Base-by-base conservation (phyloP, 345 rosid species). In the Raphanus raphanistrum region DNA sequence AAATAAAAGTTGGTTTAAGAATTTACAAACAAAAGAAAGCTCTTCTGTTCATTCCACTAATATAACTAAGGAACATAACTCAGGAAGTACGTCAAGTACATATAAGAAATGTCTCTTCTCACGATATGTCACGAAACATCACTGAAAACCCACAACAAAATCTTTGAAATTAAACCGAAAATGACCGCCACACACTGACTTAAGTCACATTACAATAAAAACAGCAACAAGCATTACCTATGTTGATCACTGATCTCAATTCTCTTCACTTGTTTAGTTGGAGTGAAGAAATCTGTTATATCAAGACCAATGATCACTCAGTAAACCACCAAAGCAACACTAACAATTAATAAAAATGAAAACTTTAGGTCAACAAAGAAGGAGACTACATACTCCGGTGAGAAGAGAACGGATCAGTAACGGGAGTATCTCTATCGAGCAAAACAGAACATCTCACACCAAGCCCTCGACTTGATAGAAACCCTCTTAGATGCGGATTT, bases 181-280 rank as follows among this genome's bases (percentile, higher is more conserved):
- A 28, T 9, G 48, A 41, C 48, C 48, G 9, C 48, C 13, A 41
- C 48, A 41, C 4, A 41, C 9, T 50, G 12, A 54, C 41, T 55
- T 58, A 17, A 50, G 9, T 62, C 57, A 32, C 61, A 33, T 76
- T 69, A 69, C 69, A 69, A 33, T 29, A 48, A 41, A 41, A 64
- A 41, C 58, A 50, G 33, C 13, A 71, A 64, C 0, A 10, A 68
- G 13, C n/a, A 36, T 71, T 79, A 91, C 97, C 93, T 93, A 81
- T 89, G 98, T 62, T 85, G 88, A 81, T 89, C 98, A 86, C 52
- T 86, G 28, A 84, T 67, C 82, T 84, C 90, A 72, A 93, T 89
- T 81, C 82, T 86, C 90, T 88, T 81, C 71, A 82, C 76, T 75
- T 84, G 93, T 82, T 93, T 93, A 0, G 97, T 84, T 69, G 90